Base-by-base conservation (phyloP, 75 land plant genomes). In the Pinus albicaulis region DNA sequence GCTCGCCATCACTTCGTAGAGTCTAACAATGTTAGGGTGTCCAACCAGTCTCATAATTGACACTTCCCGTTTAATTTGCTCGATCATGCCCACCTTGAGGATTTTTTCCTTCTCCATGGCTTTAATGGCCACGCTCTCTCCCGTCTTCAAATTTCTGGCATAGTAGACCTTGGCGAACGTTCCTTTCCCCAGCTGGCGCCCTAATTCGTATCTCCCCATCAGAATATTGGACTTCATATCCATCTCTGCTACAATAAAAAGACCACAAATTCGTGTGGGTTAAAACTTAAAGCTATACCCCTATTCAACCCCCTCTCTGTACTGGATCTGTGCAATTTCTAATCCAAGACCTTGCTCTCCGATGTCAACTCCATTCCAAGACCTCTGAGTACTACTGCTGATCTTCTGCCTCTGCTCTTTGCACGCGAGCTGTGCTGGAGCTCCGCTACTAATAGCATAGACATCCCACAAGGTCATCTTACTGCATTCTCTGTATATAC, bases 31-130 rank as follows among this genome's bases (percentile, higher is more conserved):
- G 75, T 84, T 84, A 16, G 86, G 80, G 74, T 84, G 86, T 55
- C 76, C 57, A 14, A 82, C 86, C 23, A 72, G 41, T 71, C 78
- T 84, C 86, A 84, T 84, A 5, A 73, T 71, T 7, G 77, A 84
- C 53, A 84, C 78, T 41, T 84, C 86, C 4, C 86, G 74, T 78
- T 84, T 84, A 5, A 84, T 84, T 79, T 84, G 80, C 12, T 66
- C 70, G 3, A 17, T 66, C 70, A 66, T 66, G 44, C 70, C 70
- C 20, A 66, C 48, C 16, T 56, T 73, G 14, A 57, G 63, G 10
- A 73, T 56, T 56, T 73, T 73, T 19, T 73, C 74, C 22, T 73
- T 73, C 3, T 55, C 74, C 74, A 73, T 73, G 48, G 22, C 59
- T 57, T 73, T 73, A 28, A 73, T 55, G 31, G 74, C 74, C 19